Percentiles rank a stretch among this genome's conserved stretches.
phyloP scores from a whole-genome alignment of 139 green algal species.

The Penium margaritaceum region DNA sequence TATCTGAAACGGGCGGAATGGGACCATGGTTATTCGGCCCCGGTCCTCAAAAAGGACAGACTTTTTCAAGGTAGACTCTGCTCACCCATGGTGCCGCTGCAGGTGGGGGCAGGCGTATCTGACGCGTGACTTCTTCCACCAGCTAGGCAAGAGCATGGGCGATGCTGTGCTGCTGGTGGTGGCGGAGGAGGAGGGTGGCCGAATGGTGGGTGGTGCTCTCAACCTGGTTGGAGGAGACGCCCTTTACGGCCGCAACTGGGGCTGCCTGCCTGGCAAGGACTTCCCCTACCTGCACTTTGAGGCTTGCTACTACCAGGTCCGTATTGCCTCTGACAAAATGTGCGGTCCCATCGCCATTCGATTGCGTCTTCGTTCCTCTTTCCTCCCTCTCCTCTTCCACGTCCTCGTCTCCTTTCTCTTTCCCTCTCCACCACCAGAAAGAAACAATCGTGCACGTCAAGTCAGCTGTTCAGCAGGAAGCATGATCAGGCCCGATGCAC shows the following conservation, averaged over 20 bases:
- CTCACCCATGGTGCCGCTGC: too few species aligned
- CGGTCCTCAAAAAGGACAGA: too few species aligned
- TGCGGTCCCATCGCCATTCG: neutral
- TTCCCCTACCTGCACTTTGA: conserved; percentile 82
- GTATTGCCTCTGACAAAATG: neutral
- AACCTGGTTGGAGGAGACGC: conserved; percentile 78
- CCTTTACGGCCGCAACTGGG: conserved; percentile 86
- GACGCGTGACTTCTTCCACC: conserved; percentile 76
- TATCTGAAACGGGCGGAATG: too few species aligned
- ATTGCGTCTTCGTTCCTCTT: neutral
- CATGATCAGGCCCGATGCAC: too few species aligned
- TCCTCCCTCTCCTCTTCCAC: neutral
- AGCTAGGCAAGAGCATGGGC: conserved; percentile 60
- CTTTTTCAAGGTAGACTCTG: too few species aligned
- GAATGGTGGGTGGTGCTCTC: conserved; percentile 69
- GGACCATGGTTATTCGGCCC: too few species aligned
- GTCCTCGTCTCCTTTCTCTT: neutral
- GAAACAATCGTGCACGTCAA: too few species aligned
- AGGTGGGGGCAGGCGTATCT: conserved; percentile 79
- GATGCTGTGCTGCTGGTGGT: conserved; percentile 72
- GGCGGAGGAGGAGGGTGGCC: conserved; percentile 52
- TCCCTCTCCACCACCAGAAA: neutral
- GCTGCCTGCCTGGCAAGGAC: conserved; percentile 51
- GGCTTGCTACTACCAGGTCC: conserved; percentile 76
- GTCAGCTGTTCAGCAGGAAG: too few species aligned